phyloP scores from a whole-genome alignment of 2,329 filamentous ascomycete species.

The Paracorniculantispora psalliotae region DNA sequence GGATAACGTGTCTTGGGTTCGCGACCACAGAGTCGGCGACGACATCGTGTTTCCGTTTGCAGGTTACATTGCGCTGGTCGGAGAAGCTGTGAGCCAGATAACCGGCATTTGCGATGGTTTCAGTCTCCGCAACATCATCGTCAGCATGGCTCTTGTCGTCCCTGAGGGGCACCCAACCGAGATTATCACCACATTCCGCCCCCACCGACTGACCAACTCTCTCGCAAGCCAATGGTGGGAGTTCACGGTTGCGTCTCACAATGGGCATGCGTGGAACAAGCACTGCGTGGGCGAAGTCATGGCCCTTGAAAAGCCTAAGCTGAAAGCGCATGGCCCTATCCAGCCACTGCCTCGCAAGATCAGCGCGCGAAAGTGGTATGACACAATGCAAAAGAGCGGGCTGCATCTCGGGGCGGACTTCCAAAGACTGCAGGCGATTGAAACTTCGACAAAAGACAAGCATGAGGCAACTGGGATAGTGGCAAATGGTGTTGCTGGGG shows the following conservation, averaged over 20 bases:
- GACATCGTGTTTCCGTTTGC: conserved; percentile 34
- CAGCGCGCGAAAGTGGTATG: conserved; percentile 21
- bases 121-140: conserved; percentile 23
- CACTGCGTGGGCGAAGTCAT: conserved; percentile 25
- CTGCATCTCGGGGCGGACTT: neutral
- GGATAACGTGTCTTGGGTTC: conserved; percentile 29
- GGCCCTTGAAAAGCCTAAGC: neutral
- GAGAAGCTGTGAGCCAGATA: conserved; percentile 25
- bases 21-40: conserved; percentile 30
- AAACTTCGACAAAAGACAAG: neutral
- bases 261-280: conserved; percentile 23
- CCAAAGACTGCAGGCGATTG: neutral
- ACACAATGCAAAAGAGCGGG: neutral
- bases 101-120: conserved; percentile 16
- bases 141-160: conserved; percentile 26
- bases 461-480: conserved; percentile 8
- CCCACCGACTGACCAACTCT: conserved; percentile 16
- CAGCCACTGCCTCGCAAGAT: conserved; percentile 19
- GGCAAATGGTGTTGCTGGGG: conserved; percentile 12
- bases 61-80: conserved; percentile 30
- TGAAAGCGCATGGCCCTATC: neutral
- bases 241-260: conserved; percentile 26
- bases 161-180: conserved; percentile 23
- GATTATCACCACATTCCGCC: conserved; percentile 25
- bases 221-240: conserved; percentile 23